Evolutionary conservation across 306 rosid species (phyloP).

Genomic region (Casuarina equisetifolia): DNA sequence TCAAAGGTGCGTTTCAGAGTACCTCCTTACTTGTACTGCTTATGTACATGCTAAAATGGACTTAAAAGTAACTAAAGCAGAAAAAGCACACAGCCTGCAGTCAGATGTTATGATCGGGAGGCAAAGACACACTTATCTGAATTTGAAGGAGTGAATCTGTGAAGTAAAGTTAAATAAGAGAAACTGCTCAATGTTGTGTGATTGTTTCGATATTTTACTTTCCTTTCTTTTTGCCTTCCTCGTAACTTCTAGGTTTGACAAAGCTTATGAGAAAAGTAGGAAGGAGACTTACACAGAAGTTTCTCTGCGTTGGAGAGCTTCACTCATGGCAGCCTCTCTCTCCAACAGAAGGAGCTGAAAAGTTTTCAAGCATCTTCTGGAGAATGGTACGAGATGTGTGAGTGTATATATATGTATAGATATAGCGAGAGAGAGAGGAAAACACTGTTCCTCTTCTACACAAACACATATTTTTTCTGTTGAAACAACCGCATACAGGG

Average conservation of each 20-base stretch:
- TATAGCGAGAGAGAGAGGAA: neutral
- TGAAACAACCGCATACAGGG: no score
- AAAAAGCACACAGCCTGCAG: neutral
- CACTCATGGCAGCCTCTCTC: conserved; percentile 1
- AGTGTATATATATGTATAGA: neutral
- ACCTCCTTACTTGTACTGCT: neutral
- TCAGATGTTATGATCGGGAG: neutral
- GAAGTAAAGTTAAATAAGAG: neutral
- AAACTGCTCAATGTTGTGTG: neutral
- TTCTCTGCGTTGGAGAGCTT: neutral
- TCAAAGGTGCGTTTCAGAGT: neutral
- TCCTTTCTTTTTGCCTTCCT: neutral
- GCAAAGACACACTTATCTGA: neutral
- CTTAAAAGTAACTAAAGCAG: neutral
- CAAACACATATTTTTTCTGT: no score
- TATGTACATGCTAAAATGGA: neutral
- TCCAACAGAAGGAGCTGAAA: neutral
- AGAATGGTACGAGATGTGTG: neutral
- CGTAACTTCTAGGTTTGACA: no score
- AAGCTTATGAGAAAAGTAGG: no score
- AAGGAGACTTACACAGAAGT: neutral
- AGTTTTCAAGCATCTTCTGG: neutral
- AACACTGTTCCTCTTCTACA: no score
- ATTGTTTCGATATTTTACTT: neutral
- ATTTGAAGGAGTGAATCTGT: no score